phyloP scores from a whole-genome alignment of 495 filamentous ascomycete genomes.

The Pseudomonodictys pantanalensis region DNA sequence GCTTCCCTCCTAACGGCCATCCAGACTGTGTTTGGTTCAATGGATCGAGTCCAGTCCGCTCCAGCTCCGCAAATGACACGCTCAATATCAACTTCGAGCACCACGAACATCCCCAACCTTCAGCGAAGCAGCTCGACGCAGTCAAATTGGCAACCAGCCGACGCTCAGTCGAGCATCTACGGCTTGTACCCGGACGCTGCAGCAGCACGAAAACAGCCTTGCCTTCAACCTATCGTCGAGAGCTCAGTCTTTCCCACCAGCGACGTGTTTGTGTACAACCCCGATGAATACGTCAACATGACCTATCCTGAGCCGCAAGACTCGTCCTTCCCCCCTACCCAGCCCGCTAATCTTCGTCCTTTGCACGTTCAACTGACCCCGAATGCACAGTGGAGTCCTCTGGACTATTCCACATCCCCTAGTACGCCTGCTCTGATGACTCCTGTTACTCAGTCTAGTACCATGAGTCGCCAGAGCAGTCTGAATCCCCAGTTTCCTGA shows the following conservation, averaged over 20 bases:
- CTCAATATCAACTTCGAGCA: not conserved
- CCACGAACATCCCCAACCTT: not conserved
- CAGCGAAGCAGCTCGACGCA: constrained; percentile 9
- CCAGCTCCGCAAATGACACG: constrained; percentile 15
- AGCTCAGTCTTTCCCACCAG: not conserved
- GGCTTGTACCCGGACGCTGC: constrained; percentile 1
- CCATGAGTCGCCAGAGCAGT: constrained; percentile 40
- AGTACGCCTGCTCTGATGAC: constrained; percentile 29
- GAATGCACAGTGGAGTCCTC: constrained; percentile 21
- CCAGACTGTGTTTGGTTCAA: constrained; percentile 9
- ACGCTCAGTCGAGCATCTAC: constrained; percentile 23
- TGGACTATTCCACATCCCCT: constrained; percentile 28
- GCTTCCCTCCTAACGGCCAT: constrained; percentile 14
- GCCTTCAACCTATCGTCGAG: constrained; percentile 22
- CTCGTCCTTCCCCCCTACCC: constrained; percentile 5
- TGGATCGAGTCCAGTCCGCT: constrained; percentile 27
- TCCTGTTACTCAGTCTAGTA: constrained; percentile 25
- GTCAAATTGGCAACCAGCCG: constrained; percentile 11
- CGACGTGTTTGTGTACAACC: constrained; percentile 20
- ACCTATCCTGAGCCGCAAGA: not conserved
- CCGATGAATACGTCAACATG: constrained; percentile 20
- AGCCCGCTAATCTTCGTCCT: not conserved
- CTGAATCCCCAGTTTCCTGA: constrained; percentile 28
- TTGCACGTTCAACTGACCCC: constrained; percentile 19
- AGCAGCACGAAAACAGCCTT: not conserved